Percentiles rank a stretch among this genome's conserved stretches.
These are phyloP conservation scores for Fusarium setosum DNA, from an alignment of 2,329 filamentous ascomycete species.

Conservation along the genomic window DNA sequence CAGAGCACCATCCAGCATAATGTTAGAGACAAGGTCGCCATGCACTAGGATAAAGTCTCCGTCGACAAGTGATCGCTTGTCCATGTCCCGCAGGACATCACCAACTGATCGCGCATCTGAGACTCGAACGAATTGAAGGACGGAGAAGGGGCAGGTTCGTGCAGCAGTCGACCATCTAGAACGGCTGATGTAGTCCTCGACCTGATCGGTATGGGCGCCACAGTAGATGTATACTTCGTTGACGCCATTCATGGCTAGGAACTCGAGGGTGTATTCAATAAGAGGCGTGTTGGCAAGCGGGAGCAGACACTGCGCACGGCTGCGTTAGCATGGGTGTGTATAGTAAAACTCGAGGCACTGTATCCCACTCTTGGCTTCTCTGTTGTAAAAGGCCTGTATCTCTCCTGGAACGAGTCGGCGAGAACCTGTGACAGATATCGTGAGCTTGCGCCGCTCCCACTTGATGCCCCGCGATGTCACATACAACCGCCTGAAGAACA, in stretches of 20 bases:
- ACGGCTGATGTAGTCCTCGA: slow-evolving; percentile 85
- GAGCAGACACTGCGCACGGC: slow-evolving; percentile 79
- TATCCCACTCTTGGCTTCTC: slow-evolving; percentile 85
- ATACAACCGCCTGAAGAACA: slow-evolving; percentile 67
- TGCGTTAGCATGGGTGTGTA: slow-evolving; percentile 29
- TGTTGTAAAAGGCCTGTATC: slow-evolving; percentile 89
- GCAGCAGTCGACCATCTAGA: slow-evolving; percentile 77
- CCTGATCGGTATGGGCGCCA: slow-evolving; percentile 84
- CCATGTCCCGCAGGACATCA: slow-evolving; percentile 93
- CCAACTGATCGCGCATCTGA: slow-evolving; percentile 86
- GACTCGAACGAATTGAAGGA: slow-evolving; percentile 86
- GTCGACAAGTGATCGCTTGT: slow-evolving; percentile 84
- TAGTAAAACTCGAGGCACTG: neutral
- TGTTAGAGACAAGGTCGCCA: slow-evolving; percentile 91
- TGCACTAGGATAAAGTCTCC: slow-evolving; percentile 94
- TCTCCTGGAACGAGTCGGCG: slow-evolving; percentile 93
- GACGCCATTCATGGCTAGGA: slow-evolving; percentile 94
- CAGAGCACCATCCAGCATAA: slow-evolving; percentile 83
- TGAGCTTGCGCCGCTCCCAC: slow-evolving; percentile 34
- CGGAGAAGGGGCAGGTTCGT: slow-evolving; percentile 74
- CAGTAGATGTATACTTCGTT: slow-evolving; percentile 94
- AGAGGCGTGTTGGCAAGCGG: slow-evolving; percentile 93
- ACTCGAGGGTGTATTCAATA: slow-evolving; percentile 98
- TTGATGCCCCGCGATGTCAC: slow-evolving; percentile 48
- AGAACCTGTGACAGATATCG: slow-evolving; percentile 70